These are phyloP conservation scores for Calonectria montana DNA, from an alignment of 2,329 filamentous ascomycete species.

Conservation along the genomic window DNA sequence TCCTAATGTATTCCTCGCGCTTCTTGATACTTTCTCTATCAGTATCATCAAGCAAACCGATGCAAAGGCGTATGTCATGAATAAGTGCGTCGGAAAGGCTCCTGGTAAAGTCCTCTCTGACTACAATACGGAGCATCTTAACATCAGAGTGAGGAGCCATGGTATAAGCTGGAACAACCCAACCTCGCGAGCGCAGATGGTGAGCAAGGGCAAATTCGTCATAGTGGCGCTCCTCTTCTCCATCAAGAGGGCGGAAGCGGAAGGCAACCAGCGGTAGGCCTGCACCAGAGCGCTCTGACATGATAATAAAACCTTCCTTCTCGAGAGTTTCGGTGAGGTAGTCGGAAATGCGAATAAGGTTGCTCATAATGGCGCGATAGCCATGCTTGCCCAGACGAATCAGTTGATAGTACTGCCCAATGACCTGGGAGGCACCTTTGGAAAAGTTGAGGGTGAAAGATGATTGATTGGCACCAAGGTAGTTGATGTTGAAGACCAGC, in stretches of 20 bases:
- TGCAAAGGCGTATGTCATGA: conserved; percentile 80
- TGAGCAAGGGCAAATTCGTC: conserved; percentile 86
- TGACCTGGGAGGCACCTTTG: conserved; percentile 93
- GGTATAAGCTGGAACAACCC: conserved; percentile 96
- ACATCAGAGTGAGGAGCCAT: conserved; percentile 93
- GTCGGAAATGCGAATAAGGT: conserved; percentile 89
- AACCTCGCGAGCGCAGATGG: conserved; percentile 85
- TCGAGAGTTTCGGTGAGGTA: conserved; percentile 82
- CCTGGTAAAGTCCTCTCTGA: conserved; percentile 91
- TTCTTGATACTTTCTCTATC: conserved; percentile 77
- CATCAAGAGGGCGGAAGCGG: conserved; percentile 72
- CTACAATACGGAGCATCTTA: conserved; percentile 93
- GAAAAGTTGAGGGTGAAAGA: conserved; percentile 98
- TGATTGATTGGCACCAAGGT: conserved; percentile 93
- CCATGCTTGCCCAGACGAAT: conserved; percentile 94
- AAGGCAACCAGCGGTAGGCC: conserved; percentile 95
- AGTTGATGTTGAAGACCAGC: conserved; percentile 99
- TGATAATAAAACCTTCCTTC: conserved; percentile 84
- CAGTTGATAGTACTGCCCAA: conserved; percentile 97
- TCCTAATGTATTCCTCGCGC: conserved; percentile 73
- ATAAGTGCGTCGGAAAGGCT: conserved; percentile 84
- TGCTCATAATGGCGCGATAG: conserved; percentile 93
- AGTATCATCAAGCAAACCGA: conserved; percentile 78
- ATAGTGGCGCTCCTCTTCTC: conserved; percentile 66
- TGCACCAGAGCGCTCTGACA: conserved; percentile 81